phyloP scores from a whole-genome alignment of 1,284 basidiomycete species.

The Cutaneotrichosporon cavernicola region DNA sequence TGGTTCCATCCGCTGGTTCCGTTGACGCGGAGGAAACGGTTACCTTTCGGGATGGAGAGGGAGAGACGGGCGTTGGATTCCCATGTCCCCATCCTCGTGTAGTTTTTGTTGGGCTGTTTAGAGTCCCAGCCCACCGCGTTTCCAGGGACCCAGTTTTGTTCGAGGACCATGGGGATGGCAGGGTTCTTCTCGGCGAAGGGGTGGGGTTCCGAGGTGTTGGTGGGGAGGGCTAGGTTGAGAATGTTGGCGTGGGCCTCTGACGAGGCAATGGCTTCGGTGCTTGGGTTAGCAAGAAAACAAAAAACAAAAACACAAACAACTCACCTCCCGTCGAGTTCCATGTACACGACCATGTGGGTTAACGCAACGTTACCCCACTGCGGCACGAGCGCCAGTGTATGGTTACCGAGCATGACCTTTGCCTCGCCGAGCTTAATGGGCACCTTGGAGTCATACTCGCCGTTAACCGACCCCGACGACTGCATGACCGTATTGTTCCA shows the following conservation, averaged over 20 bases:
- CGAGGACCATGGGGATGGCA: background rate
- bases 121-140: background rate
- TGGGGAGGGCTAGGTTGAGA: background rate
- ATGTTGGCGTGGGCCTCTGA: background rate
- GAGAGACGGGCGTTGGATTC: background rate
- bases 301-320: background rate
- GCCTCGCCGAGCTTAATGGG: background rate
- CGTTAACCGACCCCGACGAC: background rate
- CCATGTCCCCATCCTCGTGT: background rate
- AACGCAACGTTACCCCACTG: background rate
- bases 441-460: background rate
- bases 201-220: background rate
- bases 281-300: background rate
- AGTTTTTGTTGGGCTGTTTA: background rate
- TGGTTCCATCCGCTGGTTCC: slow-evolving; percentile 4
- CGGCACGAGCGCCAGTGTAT: background rate
- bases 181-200: background rate
- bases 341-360: slow-evolving; percentile 1
- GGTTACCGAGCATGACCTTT: background rate
- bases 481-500: background rate
- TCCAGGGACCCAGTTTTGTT: background rate
- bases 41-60: background rate
- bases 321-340: background rate
- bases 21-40: slow-evolving; percentile 1
- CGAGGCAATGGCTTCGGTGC: background rate